These are phyloP conservation scores for Potentilla sterilis DNA, from an alignment of 306 rosid genomes.

Conservation along the genomic window DNA sequence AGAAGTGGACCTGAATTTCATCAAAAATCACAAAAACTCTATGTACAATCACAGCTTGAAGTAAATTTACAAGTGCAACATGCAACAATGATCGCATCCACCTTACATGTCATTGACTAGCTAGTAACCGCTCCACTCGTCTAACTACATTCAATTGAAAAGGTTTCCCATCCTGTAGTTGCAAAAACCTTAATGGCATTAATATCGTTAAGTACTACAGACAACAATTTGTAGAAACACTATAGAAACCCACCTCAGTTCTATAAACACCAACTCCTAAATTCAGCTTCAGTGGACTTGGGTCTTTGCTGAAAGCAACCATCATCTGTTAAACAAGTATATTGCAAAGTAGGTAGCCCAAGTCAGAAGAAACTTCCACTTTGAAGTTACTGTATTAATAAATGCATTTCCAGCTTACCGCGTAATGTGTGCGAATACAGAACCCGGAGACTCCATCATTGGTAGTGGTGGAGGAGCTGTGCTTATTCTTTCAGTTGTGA, in stretches of 20 bases:
- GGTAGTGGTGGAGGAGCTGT: not conserved
- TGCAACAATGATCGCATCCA: slow-evolving; percentile 16
- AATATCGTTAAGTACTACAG: not conserved
- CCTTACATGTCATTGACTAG: slow-evolving; percentile 49
- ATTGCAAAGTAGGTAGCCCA: not conserved
- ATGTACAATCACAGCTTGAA: slow-evolving; percentile 14
- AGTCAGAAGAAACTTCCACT: not conserved
- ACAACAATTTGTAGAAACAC: not conserved
- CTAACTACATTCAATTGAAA: slow-evolving; percentile 81
- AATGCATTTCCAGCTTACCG: slow-evolving; percentile 40
- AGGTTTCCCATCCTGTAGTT: slow-evolving; percentile 82
- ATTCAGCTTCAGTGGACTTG: slow-evolving; percentile 81
- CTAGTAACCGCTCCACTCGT: slow-evolving; percentile 58
- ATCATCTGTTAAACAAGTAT: slow-evolving; percentile 40
- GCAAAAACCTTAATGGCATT: not conserved
- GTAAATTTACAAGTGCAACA: not conserved
- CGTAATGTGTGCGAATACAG: slow-evolving; percentile 66
- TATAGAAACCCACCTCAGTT: slow-evolving; percentile 60
- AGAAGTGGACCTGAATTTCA: slow-evolving; percentile 41
- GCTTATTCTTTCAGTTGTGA: not conserved
- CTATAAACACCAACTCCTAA: slow-evolving; percentile 93
- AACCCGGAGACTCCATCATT: slow-evolving; percentile 18
- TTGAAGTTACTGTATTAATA: not conserved
- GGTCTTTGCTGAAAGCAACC: slow-evolving; percentile 71
- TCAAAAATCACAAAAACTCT: slow-evolving; percentile 24